Percentiles rank a stretch among this genome's conserved stretches.
These are phyloP conservation scores for Coniochaeta pulveracea DNA, from an alignment of 2,329 filamentous ascomycete genomes.

Conservation along the genomic window DNA sequence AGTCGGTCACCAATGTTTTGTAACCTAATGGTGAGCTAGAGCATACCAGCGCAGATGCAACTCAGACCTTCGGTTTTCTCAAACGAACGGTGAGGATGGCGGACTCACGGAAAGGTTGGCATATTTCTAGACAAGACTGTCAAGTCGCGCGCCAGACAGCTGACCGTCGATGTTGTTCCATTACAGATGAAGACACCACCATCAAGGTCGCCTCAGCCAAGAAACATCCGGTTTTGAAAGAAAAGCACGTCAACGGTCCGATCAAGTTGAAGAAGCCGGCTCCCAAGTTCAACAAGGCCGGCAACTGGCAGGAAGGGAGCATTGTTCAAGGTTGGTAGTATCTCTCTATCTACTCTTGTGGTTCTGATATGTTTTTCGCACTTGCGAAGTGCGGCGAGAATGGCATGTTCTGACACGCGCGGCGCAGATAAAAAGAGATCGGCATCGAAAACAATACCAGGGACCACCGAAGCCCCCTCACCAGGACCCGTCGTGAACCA, in stretches of 20 bases:
- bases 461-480: constrained; percentile 29
- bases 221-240: constrained; percentile 28
- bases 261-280: constrained; percentile 53
- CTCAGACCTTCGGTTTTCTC: too few relatives aligned
- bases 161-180: background rate
- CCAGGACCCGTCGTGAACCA: constrained; percentile 50
- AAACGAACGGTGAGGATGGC: constrained; percentile 2
- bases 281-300: constrained; percentile 53
- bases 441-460: constrained; percentile 25
- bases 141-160: background rate
- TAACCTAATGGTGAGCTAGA: too few relatives aligned
- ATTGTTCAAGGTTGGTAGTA: constrained; percentile 44
- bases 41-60: too few relatives aligned
- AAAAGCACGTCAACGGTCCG: constrained; percentile 24
- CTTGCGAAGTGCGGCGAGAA: too few relatives aligned
- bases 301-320: constrained; percentile 61
- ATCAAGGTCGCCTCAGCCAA: constrained; percentile 50
- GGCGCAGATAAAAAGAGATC: constrained; percentile 42
- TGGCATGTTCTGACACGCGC: background rate
- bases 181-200: constrained; percentile 36
- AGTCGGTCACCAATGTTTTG: too few relatives aligned
- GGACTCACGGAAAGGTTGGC: constrained; percentile 4
- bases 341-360: too few relatives aligned
- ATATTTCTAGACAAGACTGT: too few relatives aligned
- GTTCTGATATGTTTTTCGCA: too few relatives aligned